Evolutionary conservation across 2,329 filamentous ascomycete genomes (phyloP).

Genomic region (Talaromyces sp.): DNA sequence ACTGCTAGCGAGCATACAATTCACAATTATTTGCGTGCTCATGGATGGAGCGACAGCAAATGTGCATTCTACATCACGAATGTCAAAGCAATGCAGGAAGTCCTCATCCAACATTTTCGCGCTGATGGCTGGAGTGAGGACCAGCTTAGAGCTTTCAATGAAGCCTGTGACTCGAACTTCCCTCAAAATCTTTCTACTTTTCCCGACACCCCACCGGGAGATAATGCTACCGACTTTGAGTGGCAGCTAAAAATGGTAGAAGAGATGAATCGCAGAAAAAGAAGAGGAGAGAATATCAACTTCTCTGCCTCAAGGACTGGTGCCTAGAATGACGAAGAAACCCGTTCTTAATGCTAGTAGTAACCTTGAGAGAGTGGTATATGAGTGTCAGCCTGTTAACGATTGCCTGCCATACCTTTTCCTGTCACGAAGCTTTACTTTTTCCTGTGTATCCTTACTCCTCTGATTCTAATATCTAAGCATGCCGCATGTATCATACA

Average conservation of each 20-base stretch:
- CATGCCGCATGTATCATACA: too few species aligned
- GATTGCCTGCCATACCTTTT: too few species aligned
- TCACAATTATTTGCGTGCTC: not conserved
- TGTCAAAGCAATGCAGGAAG: not conserved
- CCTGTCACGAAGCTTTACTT: too few species aligned
- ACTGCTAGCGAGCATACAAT: constrained; percentile 4
- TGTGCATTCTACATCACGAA: not conserved
- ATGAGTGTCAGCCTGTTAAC: too few species aligned
- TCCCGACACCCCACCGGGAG: not conserved
- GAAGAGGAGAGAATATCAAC: too few species aligned
- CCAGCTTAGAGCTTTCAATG: constrained; percentile 4
- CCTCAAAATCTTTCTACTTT: not conserved
- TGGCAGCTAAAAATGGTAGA: constrained; percentile 1
- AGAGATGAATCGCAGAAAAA: not conserved
- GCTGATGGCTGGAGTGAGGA: not conserved
- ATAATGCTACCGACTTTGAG: not conserved
- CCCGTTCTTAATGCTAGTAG: too few species aligned
- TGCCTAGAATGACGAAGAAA: too few species aligned
- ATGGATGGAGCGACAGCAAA: not conserved
- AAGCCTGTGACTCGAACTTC: not conserved
- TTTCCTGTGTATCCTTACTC: too few species aligned
- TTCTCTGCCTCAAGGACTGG: too few species aligned
- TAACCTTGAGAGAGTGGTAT: too few species aligned
- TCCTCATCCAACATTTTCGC: not conserved
- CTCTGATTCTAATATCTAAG: too few species aligned